These are phyloP conservation scores for Claviceps fusiformis DNA, from an alignment of 2,329 filamentous ascomycete genomes.

Conservation along the genomic window DNA sequence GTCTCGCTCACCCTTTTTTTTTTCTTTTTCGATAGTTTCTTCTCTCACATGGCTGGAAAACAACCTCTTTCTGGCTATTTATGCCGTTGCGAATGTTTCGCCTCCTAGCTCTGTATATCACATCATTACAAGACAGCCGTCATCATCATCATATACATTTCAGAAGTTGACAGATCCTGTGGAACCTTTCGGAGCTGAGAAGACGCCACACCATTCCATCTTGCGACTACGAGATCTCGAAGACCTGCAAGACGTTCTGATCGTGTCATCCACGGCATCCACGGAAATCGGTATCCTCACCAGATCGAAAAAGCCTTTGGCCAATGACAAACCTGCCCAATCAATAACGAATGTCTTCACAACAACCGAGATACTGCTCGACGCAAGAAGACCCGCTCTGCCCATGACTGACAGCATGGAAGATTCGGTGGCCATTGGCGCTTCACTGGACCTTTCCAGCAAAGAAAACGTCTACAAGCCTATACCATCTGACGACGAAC, in stretches of 20 bases:
- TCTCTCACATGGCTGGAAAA: slow-evolving; percentile 83
- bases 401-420: slow-evolving; percentile 49
- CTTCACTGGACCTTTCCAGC: slow-evolving; percentile 71
- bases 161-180: slow-evolving; percentile 66
- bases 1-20: slow-evolving; percentile 10
- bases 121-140: slow-evolving; percentile 55
- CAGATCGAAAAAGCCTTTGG: slow-evolving; percentile 55
- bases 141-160: slow-evolving; percentile 48
- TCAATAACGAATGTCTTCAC: slow-evolving; percentile 57
- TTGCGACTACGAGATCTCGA: slow-evolving; percentile 68
- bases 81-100: slow-evolving; percentile 51
- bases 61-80: slow-evolving; percentile 65
- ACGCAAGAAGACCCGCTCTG: slow-evolving; percentile 60
- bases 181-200: slow-evolving; percentile 53
- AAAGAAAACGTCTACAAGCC: slow-evolving; percentile 67
- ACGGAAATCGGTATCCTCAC: slow-evolving; percentile 69
- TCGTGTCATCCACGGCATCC: slow-evolving; percentile 69
- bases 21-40: slow-evolving; percentile 40
- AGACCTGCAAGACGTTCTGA: slow-evolving; percentile 64
- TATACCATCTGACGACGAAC: slow-evolving; percentile 61
- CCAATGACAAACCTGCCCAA: slow-evolving; percentile 43
- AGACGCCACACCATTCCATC: slow-evolving; percentile 62
- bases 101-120: slow-evolving; percentile 60
- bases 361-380: slow-evolving; percentile 56
- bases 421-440: slow-evolving; percentile 66